Conservation (phyloP, 805 yeast genomes). For the Metschnikowia dekortorum region DNA sequence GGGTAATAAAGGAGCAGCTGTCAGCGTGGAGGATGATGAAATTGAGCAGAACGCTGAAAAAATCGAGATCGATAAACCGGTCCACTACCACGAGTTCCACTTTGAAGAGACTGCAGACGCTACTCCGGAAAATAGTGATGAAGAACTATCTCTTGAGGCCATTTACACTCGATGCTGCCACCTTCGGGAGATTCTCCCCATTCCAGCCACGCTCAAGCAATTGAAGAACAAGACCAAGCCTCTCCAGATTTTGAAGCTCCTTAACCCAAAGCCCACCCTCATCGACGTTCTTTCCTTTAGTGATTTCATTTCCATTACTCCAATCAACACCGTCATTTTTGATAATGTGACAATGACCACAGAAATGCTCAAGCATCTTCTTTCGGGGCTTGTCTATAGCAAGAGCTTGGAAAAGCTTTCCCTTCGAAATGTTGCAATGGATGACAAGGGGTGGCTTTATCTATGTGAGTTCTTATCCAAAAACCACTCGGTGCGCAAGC, state of each 20-base stretch:
- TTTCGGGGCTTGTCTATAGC: conserved; percentile 44
- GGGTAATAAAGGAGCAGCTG: conserved; percentile 2
- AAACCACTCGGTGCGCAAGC: conserved; percentile 42
- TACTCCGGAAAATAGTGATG: conserved; percentile 2
- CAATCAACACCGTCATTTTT: conserved; percentile 50
- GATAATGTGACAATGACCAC: conserved; percentile 54
- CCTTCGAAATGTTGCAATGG: conserved; percentile 52
- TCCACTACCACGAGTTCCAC: conserved; percentile 54
- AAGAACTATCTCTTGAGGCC: conserved; percentile 41
- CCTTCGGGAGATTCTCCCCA: conserved; percentile 45
- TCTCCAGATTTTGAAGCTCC: conserved; percentile 49
- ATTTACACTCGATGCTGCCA: conserved; percentile 50
- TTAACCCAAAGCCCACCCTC: conserved; percentile 56
- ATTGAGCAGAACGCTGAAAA: conserved; percentile 16
- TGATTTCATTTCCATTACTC: conserved; percentile 54
- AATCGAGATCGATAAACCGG: conserved; percentile 66
- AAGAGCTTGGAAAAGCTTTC: conserved; percentile 47
- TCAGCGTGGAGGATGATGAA: conserved; percentile 18
- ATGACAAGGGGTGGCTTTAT: conserved; percentile 46
- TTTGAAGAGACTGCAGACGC: conserved; percentile 25
- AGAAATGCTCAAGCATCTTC: conserved; percentile 48
- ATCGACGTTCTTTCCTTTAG: conserved; percentile 55
- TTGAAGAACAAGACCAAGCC: conserved; percentile 49
- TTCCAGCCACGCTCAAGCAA: conserved; percentile 51
- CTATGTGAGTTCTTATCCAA: conserved; percentile 45